Percentiles rank a stretch among this genome's conserved stretches.
Conservation (phyloP, 495 filamentous ascomycete species). For the Aspergillus egyptiacus region DNA sequence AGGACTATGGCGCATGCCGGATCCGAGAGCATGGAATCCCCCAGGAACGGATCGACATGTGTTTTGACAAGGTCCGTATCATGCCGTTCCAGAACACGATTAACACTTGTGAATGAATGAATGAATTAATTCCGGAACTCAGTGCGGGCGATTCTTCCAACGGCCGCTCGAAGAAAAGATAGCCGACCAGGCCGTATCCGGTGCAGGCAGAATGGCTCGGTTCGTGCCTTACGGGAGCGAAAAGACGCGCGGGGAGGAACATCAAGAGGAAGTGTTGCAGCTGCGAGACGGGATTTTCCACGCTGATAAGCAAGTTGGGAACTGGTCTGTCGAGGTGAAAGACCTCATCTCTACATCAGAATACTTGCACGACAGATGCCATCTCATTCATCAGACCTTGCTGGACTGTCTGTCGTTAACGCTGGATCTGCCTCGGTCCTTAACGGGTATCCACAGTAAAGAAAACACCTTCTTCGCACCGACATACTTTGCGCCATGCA, state of each 20-base stretch:
- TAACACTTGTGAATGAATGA: no score
- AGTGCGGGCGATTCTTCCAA: not conserved
- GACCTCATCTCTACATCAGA: not conserved
- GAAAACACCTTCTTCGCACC: slow-evolving; percentile 1
- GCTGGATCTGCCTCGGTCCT: not conserved
- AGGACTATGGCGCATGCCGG: not conserved
- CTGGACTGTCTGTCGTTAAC: not conserved
- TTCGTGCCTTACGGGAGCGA: not conserved
- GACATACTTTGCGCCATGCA: not conserved
- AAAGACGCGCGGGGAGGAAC: not conserved
- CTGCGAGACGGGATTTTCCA: not conserved
- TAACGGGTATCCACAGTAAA: not conserved
- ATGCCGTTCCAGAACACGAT: no score
- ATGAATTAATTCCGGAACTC: not conserved
- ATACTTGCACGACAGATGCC: not conserved
- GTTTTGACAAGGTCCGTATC: not conserved
- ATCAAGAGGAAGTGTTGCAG: not conserved
- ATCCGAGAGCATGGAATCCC: slow-evolving; percentile 1
- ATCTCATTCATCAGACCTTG: not conserved
- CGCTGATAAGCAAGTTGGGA: not conserved
- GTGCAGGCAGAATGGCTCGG: not conserved
- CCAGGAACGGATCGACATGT: not conserved
- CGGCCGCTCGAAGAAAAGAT: not conserved
- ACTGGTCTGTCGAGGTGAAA: not conserved
- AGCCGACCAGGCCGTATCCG: not conserved